Percentiles rank a stretch among this genome's conserved stretches.
These are phyloP conservation scores for Trypanosoma theileri DNA, from an alignment of 208 protist genomes.

Conservation along the genomic window DNA sequence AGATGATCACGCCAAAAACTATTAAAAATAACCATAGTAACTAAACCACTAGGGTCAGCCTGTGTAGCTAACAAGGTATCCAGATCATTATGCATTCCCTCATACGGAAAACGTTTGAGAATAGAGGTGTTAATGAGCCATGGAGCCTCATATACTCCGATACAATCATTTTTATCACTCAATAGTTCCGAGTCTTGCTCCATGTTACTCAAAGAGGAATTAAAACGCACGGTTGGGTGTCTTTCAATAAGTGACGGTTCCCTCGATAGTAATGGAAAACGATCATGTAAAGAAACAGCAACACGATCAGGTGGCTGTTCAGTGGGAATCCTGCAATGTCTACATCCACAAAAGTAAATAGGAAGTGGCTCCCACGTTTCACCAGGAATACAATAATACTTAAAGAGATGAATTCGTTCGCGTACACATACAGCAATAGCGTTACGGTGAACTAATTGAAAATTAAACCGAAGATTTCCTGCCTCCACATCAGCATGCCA, in stretches of 20 bases:
- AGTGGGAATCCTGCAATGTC: constrained; percentile 25
- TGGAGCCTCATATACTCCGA: constrained; percentile 25
- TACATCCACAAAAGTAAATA: constrained; percentile 32
- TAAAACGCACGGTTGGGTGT: background rate
- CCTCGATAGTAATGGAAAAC: background rate
- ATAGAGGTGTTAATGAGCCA: constrained; percentile 27
- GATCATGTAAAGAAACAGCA: background rate
- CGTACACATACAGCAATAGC: constrained; percentile 35
- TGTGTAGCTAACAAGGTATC: constrained; percentile 23
- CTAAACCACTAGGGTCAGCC: constrained; percentile 16
- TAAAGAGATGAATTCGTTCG: constrained; percentile 33
- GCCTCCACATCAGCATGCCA: constrained; percentile 17
- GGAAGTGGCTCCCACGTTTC: constrained; percentile 5
- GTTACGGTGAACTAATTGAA: constrained; percentile 28
- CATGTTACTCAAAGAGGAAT: background rate
- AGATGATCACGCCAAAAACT: constrained; percentile 37
- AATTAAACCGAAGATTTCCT: constrained; percentile 20
- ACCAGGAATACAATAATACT: constrained; percentile 23
- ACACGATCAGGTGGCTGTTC: background rate
- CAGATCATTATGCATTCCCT: constrained; percentile 32
- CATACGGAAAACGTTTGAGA: constrained; percentile 25
- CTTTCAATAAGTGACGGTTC: constrained; percentile 5
- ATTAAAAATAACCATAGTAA: constrained; percentile 36
- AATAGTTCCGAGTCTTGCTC: background rate
- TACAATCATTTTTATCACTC: constrained; percentile 11